Conservation (phyloP, 768 basidiomycete species). For the Rickenella mellea region DNA sequence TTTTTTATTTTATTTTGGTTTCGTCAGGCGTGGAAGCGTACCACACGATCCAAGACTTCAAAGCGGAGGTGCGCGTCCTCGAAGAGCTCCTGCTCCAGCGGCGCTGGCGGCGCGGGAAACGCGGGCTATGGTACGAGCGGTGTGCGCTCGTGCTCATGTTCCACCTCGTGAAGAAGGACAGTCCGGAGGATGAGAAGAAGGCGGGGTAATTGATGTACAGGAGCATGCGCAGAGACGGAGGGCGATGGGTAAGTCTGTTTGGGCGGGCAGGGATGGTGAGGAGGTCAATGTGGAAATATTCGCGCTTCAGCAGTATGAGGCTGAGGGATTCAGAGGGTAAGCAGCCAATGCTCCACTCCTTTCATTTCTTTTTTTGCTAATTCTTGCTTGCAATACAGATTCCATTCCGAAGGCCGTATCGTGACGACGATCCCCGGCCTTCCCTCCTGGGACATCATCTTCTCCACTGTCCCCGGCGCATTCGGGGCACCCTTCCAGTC, state of each 20-base stretch:
- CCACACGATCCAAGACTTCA: constrained; percentile 54
- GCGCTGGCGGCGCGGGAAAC: constrained; percentile 70
- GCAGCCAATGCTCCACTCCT: constrained; percentile 9
- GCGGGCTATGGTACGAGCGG: constrained; percentile 85
- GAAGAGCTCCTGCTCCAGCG: constrained; percentile 60
- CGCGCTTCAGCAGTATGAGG: constrained; percentile 75
- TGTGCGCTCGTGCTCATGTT: constrained; percentile 67
- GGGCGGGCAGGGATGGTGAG: constrained; percentile 60
- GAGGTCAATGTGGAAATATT: constrained; percentile 74
- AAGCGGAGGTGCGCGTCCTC: constrained; percentile 54
- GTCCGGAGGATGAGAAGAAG: no score
- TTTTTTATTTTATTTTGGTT: constrained; percentile 17
- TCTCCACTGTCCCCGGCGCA: constrained; percentile 71
- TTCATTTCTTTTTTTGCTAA: not conserved
- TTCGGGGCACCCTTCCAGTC: constrained; percentile 90
- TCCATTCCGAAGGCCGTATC: constrained; percentile 85
- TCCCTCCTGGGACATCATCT: constrained; percentile 87
- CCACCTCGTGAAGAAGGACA: no score
- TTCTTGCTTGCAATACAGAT: constrained; percentile 30
- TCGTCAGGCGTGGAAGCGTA: constrained; percentile 33
- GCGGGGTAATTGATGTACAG: no score
- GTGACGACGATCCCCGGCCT: constrained; percentile 73
- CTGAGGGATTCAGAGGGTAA: constrained; percentile 77
- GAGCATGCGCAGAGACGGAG: no score
- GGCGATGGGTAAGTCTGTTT: constrained; percentile 58